Evolutionary conservation across 768 basidiomycete genomes (phyloP), one percentile per base, ranked within the genome.

Genomic region (Coprinopsis strossmayeri): DNA sequence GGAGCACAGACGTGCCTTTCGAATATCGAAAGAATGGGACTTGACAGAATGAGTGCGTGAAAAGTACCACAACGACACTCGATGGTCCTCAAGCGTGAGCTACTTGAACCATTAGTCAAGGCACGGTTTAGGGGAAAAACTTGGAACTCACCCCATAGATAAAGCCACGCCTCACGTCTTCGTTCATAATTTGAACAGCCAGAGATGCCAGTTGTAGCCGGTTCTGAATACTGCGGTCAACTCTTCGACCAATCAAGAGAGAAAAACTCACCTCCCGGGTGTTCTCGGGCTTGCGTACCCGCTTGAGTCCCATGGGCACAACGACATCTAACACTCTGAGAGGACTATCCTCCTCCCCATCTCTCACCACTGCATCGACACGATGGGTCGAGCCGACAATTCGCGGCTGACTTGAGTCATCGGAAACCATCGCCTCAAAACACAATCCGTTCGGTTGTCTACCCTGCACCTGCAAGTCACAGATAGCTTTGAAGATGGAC

Each of bases 11-110:
- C 32, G 21, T 17, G 49, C 52, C 25, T 23, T 25, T 3, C 27
- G 34, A 17, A 53, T 38, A 30, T 34, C 20, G 21, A 53, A 53
- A 10, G 28, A 3, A 5, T 39, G 4, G 11, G 52, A 48, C 17
- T 49, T 53, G 24, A 42, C 17, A 2, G 52, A 43, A 34, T 53
- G 47, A 7, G 47, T 44, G 26, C 52, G 46, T 1, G 38, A 49
- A 34, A 53, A 53, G 24, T 49, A 45, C 52, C 52, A 49, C 0
- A 53, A 12, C 9, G 42, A 38, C 34, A 48, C 48, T 3, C 18
- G 13, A 3, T 25, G 13, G 39, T 32, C 47, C 42, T 53, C 52
- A 15, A 53, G 43, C 10, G 52, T 37, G 15, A 53, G 28, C 52
- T 53, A 9, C 20, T 27, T 45, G 43, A 45, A 27, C 3, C n/a